A percentile compares a stretch with the other conserved stretches of the same genome.
phyloP scores from a whole-genome alignment of 768 basidiomycete genomes.

The Gloeostereum incarnatum region DNA sequence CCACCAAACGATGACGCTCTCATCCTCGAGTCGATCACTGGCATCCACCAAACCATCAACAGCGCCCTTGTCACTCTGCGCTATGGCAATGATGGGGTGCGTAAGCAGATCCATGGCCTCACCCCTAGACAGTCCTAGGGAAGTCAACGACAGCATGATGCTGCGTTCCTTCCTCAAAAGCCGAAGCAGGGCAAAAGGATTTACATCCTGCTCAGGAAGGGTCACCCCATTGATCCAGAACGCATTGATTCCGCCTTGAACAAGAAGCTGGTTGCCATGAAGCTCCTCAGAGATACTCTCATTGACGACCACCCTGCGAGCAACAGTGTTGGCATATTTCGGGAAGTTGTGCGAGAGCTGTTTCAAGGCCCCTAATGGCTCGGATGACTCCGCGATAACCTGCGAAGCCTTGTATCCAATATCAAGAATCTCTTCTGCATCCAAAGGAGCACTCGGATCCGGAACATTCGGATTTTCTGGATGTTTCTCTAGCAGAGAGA shows the following conservation, averaged over 20 bases:
- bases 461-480: constrained; percentile 28
- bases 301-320: constrained; percentile 55
- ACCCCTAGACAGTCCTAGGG: constrained; percentile 48
- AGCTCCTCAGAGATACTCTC: constrained; percentile 46
- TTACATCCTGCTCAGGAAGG: constrained; percentile 54
- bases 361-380: constrained; percentile 46
- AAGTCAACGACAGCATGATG: constrained; percentile 47
- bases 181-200: constrained; percentile 65
- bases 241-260: constrained; percentile 40
- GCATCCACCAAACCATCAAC: constrained; percentile 83
- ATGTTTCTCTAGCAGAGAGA: constrained; percentile 27
- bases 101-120: constrained; percentile 72
- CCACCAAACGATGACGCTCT: constrained; percentile 71
- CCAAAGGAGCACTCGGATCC: constrained; percentile 32
- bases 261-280: constrained; percentile 42
- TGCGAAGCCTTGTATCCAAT: constrained; percentile 71
- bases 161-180: constrained; percentile 64
- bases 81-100: constrained; percentile 44
- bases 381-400: constrained; percentile 53
- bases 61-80: constrained; percentile 38
- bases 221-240: constrained; percentile 78
- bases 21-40: constrained; percentile 78
- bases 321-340: constrained; percentile 66
- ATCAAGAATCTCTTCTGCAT: constrained; percentile 44
- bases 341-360: constrained; percentile 86